Evolutionary conservation across 805 yeast genomes (phyloP), one percentile per base, ranked within the genome.

Genomic region (Yarrowia phangngaensis): DNA sequence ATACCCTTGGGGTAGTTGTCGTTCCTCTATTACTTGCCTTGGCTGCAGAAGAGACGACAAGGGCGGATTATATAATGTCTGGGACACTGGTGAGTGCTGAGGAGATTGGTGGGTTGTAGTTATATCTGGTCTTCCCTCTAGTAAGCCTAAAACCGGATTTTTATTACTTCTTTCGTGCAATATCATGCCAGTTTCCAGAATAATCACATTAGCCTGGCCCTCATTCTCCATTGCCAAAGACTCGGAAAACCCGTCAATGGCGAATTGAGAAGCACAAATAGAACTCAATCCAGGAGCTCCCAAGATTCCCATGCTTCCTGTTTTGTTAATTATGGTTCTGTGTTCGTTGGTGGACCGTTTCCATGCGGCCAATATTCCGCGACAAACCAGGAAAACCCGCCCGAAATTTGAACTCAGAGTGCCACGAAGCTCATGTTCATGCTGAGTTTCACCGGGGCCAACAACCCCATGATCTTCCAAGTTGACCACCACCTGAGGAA

Each of bases 181-280:
- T n/a, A 20, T 28, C 20, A 53, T 38, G 1, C 58, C 55, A 3
- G 51, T n/a, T 23, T 56, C 59, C 9, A 56, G 22, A 15, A 53
- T 41, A 6, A 45, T 32, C 7, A 56, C 51, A 7, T 52, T 26
- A 8, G 50, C 53, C 5, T 50, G 9, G 7, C 43, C 57, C 22
- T 53, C 57, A 9, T 58, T 46, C 51, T 64, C 67, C 31, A 53
- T 49, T 14, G 62, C 55, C 22, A 61, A 50, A 13, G 62, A 51
- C 49, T 62, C 66, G 16, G 64, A 27, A 27, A 63, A 51, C 4
- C 67, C 67, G 40, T 63, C 67, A 7, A 53, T 36, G 4, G 67
- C 67, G 57, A 64, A 58, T 36, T 60, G 58, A 13, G 61, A 54
- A 9, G 63, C 63, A 12, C 59, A 46, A 28, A 57, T 56, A 19